Percentiles rank a stretch among this genome's conserved stretches.
These are phyloP conservation scores for Hypoxylon sp. DNA, from an alignment of 2,329 filamentous ascomycete species.

Conservation along the genomic window DNA sequence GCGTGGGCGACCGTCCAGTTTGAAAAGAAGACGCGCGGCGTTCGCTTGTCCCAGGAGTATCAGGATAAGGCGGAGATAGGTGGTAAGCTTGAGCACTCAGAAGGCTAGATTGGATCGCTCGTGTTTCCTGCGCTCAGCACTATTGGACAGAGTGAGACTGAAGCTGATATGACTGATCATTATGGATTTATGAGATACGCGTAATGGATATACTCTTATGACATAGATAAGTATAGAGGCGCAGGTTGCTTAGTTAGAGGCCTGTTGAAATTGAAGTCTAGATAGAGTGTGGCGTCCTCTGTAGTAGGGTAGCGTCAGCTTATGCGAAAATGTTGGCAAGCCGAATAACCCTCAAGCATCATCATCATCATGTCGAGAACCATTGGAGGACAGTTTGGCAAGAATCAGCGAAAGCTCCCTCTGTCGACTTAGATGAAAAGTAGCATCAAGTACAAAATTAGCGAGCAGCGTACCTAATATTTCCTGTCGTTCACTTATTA, in stretches of 20 bases:
- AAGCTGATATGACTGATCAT: constrained; percentile 5
- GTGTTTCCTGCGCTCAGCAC: background rate
- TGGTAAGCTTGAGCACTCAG: constrained; percentile 23
- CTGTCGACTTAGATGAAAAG: background rate
- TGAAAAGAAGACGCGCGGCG: constrained; percentile 55
- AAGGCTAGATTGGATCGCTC: constrained; percentile 7
- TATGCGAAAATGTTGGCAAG: constrained; percentile 8
- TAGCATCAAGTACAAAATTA: background rate
- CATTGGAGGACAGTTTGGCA: background rate
- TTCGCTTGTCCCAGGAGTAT: constrained; percentile 54
- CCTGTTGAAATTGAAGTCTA: constrained; percentile 6
- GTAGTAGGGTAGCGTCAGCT: constrained; percentile 8
- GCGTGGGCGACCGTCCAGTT: constrained; percentile 57
- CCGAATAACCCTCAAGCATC: background rate
- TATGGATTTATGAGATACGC: constrained; percentile 20
- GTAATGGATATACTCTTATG: constrained; percentile 16
- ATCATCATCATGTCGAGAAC: background rate
- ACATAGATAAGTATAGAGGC: constrained; percentile 5
- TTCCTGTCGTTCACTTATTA: background rate
- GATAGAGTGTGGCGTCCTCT: background rate
- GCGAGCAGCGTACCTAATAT: background rate
- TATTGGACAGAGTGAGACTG: background rate
- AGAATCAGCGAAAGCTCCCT: background rate
- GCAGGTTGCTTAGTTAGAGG: constrained; percentile 4
- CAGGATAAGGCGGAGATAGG: constrained; percentile 46